A percentile compares a stretch with the other conserved stretches of the same genome.
phyloP scores from a whole-genome alignment of 352 stramenopile species.

The Thalassiosira ordinaria region DNA sequence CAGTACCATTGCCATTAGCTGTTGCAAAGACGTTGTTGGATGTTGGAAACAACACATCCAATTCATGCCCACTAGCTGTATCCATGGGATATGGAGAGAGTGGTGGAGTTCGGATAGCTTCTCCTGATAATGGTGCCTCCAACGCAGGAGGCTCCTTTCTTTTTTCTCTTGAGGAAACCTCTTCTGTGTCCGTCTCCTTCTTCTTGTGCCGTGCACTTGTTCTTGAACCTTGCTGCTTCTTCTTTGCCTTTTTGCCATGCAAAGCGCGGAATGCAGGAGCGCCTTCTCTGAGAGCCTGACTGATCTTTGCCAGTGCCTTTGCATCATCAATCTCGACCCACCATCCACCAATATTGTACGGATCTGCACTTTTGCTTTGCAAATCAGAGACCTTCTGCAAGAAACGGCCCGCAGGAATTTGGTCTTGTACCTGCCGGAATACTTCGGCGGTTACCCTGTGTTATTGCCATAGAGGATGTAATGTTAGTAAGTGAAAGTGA shows the following conservation, averaged over 20 bases:
- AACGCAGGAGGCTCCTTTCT: background rate
- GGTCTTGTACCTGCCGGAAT: constrained; percentile 53
- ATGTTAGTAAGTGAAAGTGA: too few species aligned
- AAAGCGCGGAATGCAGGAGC: constrained; percentile 69
- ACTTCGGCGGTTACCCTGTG: constrained; percentile 70
- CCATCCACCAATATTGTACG: constrained; percentile 35
- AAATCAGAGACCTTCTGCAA: constrained; percentile 57
- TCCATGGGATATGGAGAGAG: background rate
- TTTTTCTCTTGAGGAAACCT: background rate
- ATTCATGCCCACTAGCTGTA: background rate
- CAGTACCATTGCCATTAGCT: constrained; percentile 1
- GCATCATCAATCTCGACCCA: constrained; percentile 78
- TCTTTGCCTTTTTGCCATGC: constrained; percentile 18
- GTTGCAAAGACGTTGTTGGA: constrained; percentile 22
- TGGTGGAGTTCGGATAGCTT: background rate
- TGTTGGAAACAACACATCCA: constrained; percentile 22
- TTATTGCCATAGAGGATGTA: too few species aligned
- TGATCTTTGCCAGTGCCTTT: constrained; percentile 79
- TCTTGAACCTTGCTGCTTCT: background rate
- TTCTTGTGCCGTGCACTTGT: constrained; percentile 11
- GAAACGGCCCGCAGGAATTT: constrained; percentile 73
- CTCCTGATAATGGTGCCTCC: background rate
- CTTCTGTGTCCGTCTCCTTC: constrained; percentile 3
- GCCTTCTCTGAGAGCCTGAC: constrained; percentile 81
- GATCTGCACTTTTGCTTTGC: constrained; percentile 5